Percentiles rank a stretch among this genome's conserved stretches.
Conservation (phyloP, 306 rosid genomes). For the Boehmeria nivea region DNA sequence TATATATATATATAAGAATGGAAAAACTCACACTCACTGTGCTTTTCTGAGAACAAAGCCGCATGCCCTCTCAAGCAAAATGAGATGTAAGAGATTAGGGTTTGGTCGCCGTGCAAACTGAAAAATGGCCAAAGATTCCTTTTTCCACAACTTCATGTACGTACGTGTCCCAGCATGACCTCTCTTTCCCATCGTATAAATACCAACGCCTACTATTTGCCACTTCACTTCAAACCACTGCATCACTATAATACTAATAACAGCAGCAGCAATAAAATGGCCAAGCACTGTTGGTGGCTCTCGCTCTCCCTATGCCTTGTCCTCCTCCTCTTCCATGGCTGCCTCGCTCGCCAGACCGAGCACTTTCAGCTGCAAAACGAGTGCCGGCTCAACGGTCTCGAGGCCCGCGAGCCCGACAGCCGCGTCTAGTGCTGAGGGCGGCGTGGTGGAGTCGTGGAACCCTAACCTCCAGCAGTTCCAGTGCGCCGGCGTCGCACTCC, state of each 20-base stretch:
- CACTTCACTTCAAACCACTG: slow-evolving; percentile 4
- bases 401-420: slow-evolving; percentile 35
- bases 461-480: slow-evolving; percentile 30
- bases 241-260: background rate
- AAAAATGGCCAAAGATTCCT: slow-evolving; percentile 36
- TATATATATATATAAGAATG: no score
- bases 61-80: slow-evolving; percentile 11
- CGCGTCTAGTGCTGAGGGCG: slow-evolving; percentile 32
- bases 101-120: slow-evolving; percentile 35
- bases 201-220: background rate
- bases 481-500: slow-evolving; percentile 33
- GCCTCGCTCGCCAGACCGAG: slow-evolving; percentile 16
- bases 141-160: background rate
- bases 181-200: background rate
- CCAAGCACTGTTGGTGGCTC: slow-evolving; percentile 27
- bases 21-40: background rate
- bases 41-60: slow-evolving; percentile 5
- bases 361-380: background rate
- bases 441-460: slow-evolving; percentile 37
- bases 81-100: slow-evolving; percentile 38
- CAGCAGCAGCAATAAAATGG: slow-evolving; percentile 35
- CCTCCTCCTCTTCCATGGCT: slow-evolving; percentile 31
- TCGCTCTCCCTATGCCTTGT: slow-evolving; percentile 36
- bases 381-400: slow-evolving; percentile 30
- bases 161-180: slow-evolving; percentile 26